Base-by-base conservation (phyloP, 1,284 basidiomycete genomes). In the Inonotus hispidus region DNA sequence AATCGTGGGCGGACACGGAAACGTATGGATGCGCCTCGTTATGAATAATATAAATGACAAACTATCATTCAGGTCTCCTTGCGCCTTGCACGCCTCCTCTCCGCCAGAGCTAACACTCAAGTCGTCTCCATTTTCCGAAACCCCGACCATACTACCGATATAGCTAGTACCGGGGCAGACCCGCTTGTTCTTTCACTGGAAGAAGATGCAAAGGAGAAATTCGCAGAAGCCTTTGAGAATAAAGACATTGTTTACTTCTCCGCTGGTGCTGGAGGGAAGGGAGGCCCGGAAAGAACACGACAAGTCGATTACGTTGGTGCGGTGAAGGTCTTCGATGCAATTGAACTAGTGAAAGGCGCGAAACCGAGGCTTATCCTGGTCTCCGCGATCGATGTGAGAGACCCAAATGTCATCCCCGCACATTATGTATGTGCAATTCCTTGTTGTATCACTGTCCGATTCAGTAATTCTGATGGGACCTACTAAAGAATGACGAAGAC, bases 301-400 rank as follows among this genome's bases (percentile, higher is more conserved):
- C 78, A 77, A 25, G 88, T 92, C 10, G 90, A 92, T 70, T 83
- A 84, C 67, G 81, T 85, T 56, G 88, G 86, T 2, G 87, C 88
- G 0, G 67, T 90, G 59, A 90, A 89, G 71, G 81, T 87, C 0
- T 90, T 85, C 68, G 86, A 90, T 66, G 88, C 87, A 0, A 77
- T 90, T 62, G 85, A 89, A 68, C 71, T 66, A 1, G 74, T 83
- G 0, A 68, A 76, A 38, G 75, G 78, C 1, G 66, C 72, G 6
- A 79, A 78, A 61, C 85, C 85, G 21, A 71, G 79, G 29, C 70
- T 90, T 49, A 77, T 91, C 43, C 71, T 89, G 55, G 80, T 92
- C 38, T 84, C 83, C 10, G 84, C 85, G 0, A 69, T 87, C n/a
- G 88, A 91, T 68, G 71, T 84, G 1, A 74, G 88, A 23, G 77